Evolutionary conservation across 306 rosid genomes (phyloP).

Genomic region (Pachyrhizus erosus): DNA sequence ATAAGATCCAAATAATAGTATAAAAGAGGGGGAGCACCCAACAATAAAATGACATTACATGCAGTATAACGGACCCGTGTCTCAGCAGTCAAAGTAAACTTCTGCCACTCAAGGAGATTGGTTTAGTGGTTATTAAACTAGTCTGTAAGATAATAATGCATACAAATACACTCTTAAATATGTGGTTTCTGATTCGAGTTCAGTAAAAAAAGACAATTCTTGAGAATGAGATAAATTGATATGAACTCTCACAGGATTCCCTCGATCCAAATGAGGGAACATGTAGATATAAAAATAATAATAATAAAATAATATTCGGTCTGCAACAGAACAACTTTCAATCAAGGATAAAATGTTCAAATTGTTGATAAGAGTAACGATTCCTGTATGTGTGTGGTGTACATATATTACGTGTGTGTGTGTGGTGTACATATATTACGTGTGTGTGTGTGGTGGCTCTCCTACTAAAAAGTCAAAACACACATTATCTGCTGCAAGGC

Average conservation of each 20-base stretch:
- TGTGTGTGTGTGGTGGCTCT: background rate
- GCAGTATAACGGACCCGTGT: conserved; percentile 11
- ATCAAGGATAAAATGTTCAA: background rate
- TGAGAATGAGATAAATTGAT: no score
- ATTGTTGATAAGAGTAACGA: conserved; percentile 6
- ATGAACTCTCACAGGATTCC: no score
- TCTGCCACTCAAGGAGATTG: background rate
- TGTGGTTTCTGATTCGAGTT: no score
- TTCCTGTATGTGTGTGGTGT: background rate
- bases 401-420: no score
- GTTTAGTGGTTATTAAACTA: no score
- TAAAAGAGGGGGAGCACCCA: background rate
- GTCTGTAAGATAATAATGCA: no score
- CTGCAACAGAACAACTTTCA: conserved; percentile 10
- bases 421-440: background rate
- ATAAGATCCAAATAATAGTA: background rate
- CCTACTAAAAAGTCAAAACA: background rate
- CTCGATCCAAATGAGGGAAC: no score
- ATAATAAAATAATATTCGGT: background rate
- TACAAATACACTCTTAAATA: no score
- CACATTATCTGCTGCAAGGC: background rate
- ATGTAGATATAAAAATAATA: background rate
- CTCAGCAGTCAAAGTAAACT: conserved; percentile 34
- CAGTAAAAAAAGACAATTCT: no score
- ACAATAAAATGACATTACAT: conserved; percentile 10